phyloP scores from a whole-genome alignment of 2,329 filamentous ascomycete species.

The Sarocladiaceae sp. region DNA sequence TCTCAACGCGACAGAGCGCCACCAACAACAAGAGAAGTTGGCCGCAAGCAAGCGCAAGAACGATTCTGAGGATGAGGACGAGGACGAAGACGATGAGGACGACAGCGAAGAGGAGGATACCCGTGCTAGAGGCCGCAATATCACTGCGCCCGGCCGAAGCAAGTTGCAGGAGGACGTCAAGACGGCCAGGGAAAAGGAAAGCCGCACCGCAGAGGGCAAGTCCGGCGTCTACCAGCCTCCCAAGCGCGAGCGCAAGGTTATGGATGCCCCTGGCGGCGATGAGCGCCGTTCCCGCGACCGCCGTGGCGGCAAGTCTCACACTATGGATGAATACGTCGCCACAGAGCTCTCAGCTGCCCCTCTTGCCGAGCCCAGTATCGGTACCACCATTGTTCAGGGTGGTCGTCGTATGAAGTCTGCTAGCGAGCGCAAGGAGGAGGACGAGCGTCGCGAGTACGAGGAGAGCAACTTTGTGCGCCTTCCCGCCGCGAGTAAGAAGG shows the following conservation, averaged over 20 bases:
- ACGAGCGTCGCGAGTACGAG: slow-evolving; percentile 78
- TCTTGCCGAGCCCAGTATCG: slow-evolving; percentile 80
- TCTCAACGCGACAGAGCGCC: slow-evolving; percentile 76
- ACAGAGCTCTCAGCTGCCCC: slow-evolving; percentile 80
- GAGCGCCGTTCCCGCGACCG: slow-evolving; percentile 45
- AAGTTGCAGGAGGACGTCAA: slow-evolving; percentile 12
- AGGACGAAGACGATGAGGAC: slow-evolving; percentile 31
- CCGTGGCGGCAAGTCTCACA: slow-evolving; percentile 65
- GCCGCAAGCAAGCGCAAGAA: slow-evolving; percentile 22
- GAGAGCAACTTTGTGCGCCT: slow-evolving; percentile 87
- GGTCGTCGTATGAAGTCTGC: slow-evolving; percentile 75
- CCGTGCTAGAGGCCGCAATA: slow-evolving; percentile 1
- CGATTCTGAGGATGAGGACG: slow-evolving; percentile 21
- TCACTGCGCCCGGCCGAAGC: slow-evolving; percentile 1
- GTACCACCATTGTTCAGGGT: slow-evolving; percentile 74
- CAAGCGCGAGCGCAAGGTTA: slow-evolving; percentile 76
- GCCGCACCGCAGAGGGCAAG: slow-evolving; percentile 20
- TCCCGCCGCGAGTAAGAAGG: slow-evolving; percentile 83
- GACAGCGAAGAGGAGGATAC: slow-evolving; percentile 21
- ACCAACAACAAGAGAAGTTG: slow-evolving; percentile 37
- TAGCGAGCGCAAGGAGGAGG: slow-evolving; percentile 68
- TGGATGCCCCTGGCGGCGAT: slow-evolving; percentile 66
- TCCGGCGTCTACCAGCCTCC: slow-evolving; percentile 84
- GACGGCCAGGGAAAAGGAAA: slow-evolving; percentile 11
- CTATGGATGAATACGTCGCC: slow-evolving; percentile 86